Percentiles rank a stretch among this genome's conserved stretches.
Evolutionary conservation across 306 rosid species (phyloP).

Genomic region (Ormosia semicastrata): DNA sequence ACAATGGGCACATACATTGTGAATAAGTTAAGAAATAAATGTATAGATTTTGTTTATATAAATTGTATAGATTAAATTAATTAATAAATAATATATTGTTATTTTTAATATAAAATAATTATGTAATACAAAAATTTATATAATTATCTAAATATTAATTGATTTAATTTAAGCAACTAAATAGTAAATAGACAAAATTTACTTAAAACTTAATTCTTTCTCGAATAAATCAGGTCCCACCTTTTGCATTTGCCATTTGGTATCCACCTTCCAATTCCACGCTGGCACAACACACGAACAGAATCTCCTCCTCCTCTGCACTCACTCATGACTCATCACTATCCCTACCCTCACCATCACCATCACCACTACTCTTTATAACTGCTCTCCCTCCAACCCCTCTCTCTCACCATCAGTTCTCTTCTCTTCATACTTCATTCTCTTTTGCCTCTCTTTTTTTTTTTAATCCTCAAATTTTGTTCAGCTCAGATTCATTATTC

Average conservation of each 20-base stretch:
- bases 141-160: too few relatives aligned
- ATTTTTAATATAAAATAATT: too few relatives aligned
- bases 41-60: too few relatives aligned
- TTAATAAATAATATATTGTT: too few relatives aligned
- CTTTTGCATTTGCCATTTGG: neutral
- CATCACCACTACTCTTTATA: slow-evolving; percentile 12
- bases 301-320: neutral
- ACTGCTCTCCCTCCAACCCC: neutral
- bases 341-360: neutral
- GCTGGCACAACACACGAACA: slow-evolving; percentile 30
- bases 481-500: neutral
- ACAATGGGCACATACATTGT: neutral
- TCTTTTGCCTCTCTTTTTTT: neutral
- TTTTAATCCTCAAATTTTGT: neutral
- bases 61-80: too few relatives aligned
- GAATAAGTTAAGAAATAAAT: too few relatives aligned
- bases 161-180: too few relatives aligned
- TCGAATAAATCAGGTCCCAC: slow-evolving; percentile 30
- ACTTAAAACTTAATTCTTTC: too few relatives aligned
- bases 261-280: slow-evolving; percentile 35
- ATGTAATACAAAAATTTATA: too few relatives aligned
- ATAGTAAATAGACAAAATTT: too few relatives aligned
- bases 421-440: neutral
- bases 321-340: slow-evolving; percentile 5
- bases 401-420: neutral